phyloP scores from a whole-genome alignment of 2,329 filamentous ascomycete genomes.

The Ceratocystis papillata region DNA sequence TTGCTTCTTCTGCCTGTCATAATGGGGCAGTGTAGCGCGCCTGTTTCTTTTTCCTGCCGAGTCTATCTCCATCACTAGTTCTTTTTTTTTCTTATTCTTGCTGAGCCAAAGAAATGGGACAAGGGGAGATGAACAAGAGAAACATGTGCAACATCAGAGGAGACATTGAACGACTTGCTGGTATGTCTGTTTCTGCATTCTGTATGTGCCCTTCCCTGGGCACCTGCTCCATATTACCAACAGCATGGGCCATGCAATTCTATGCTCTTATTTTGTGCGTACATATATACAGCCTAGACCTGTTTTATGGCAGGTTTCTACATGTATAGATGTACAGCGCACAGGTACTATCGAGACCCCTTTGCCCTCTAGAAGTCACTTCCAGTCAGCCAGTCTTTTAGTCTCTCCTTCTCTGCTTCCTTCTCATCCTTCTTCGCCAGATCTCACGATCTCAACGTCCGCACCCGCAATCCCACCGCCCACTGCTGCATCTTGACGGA shows the following conservation, averaged over 20 bases:
- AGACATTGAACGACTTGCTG: background rate
- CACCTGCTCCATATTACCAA: too few relatives aligned
- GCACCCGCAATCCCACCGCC: background rate
- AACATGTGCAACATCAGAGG: background rate
- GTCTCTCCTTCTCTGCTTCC: background rate
- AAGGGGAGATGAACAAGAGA: background rate
- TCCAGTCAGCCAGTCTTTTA: background rate
- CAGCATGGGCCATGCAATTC: too few relatives aligned
- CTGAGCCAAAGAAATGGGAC: background rate
- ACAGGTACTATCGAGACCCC: background rate
- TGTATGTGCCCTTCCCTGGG: too few relatives aligned
- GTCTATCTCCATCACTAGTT: background rate
- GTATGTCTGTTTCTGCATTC: too few relatives aligned
- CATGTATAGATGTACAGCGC: too few relatives aligned
- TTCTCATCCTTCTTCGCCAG: slow-evolving; percentile 17
- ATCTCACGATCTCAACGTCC: slow-evolving; percentile 13
- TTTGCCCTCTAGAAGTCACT: background rate
- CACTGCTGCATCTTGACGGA: background rate
- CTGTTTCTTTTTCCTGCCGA: background rate
- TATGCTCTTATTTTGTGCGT: too few relatives aligned
- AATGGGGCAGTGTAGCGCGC: too few relatives aligned
- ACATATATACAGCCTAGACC: too few relatives aligned
- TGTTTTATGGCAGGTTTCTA: too few relatives aligned
- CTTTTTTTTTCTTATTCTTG: background rate
- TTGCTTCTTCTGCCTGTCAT: too few relatives aligned